Conservation (phyloP, 495 filamentous ascomycete genomes). For the Umbilicaria muhlenbergii region DNA sequence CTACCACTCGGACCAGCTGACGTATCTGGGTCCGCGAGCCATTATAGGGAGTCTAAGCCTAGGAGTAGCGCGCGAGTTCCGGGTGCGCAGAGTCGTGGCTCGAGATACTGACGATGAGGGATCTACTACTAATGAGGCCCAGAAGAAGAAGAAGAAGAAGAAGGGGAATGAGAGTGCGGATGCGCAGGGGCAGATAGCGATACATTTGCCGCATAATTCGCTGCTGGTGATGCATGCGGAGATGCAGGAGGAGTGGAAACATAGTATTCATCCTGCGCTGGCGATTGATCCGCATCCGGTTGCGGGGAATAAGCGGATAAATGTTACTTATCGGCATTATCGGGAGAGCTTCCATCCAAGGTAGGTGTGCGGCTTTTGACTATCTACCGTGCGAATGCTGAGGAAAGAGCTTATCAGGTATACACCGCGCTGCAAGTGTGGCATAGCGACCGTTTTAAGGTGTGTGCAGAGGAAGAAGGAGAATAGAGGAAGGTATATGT, state of each 20-base stretch:
- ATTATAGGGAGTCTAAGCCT: slow-evolving; percentile 82
- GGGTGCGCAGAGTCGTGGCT: slow-evolving; percentile 58
- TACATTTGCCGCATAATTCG: slow-evolving; percentile 88
- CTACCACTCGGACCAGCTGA: slow-evolving; percentile 83
- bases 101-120: slow-evolving; percentile 26
- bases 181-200: slow-evolving; percentile 67
- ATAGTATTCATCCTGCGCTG: slow-evolving; percentile 53
- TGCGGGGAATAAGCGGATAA: slow-evolving; percentile 65
- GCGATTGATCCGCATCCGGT: slow-evolving; percentile 71
- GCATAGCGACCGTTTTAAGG: slow-evolving; percentile 53
- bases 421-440: slow-evolving; percentile 45
- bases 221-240: slow-evolving; percentile 90
- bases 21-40: slow-evolving; percentile 77
- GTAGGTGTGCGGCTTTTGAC: slow-evolving; percentile 3
- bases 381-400: neutral
- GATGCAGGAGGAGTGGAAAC: slow-evolving; percentile 44
- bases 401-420: slow-evolving; percentile 4
- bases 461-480: slow-evolving; percentile 64
- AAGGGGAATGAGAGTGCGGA: slow-evolving; percentile 28
- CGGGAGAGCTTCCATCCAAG: slow-evolving; percentile 58
- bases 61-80: slow-evolving; percentile 81
- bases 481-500: slow-evolving; percentile 72
- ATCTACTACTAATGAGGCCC: slow-evolving; percentile 9
- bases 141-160: slow-evolving; percentile 13
- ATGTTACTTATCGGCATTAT: slow-evolving; percentile 88